A percentile compares a stretch with the other conserved stretches of the same genome.
These are phyloP conservation scores for Juglanconis sp. DNA, from an alignment of 2,329 filamentous ascomycete species.

Conservation along the genomic window DNA sequence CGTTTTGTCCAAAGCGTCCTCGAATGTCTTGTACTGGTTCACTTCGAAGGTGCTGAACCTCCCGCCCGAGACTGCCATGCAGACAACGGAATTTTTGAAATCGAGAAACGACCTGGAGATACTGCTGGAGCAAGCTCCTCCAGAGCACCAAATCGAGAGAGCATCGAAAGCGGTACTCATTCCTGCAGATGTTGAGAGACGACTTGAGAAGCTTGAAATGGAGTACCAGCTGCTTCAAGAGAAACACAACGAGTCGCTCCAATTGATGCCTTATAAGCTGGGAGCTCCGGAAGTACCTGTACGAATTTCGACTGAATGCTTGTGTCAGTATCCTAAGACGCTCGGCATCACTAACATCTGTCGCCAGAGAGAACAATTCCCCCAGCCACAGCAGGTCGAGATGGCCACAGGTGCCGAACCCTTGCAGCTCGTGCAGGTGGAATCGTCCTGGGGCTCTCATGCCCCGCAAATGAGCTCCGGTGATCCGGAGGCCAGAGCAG, in stretches of 20 bases:
- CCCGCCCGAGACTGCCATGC: conserved; percentile 6
- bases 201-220: conserved; percentile 16
- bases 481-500: neutral
- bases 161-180: neutral
- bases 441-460: neutral
- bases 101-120: conserved; percentile 8
- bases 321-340: neutral
- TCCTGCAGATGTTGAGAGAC: conserved; percentile 7
- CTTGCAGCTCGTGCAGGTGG: neutral
- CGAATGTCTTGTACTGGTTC: conserved; percentile 17
- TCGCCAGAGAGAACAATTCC: neutral
- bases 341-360: neutral
- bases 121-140: no score
- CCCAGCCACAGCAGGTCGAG: neutral
- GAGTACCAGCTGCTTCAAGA: conserved; percentile 10
- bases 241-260: conserved; percentile 6
- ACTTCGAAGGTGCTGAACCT: conserved; percentile 13
- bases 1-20: conserved; percentile 10
- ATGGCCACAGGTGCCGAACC: neutral
- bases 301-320: neutral
- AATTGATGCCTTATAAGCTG: neutral
- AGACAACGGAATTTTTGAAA: conserved; percentile 15
- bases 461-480: neutral
- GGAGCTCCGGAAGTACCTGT: neutral
- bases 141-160: no score